These are phyloP conservation scores for Coemansia sp. DNA, from an alignment of 192 early-diverging fungal species.

Conservation along the genomic window DNA sequence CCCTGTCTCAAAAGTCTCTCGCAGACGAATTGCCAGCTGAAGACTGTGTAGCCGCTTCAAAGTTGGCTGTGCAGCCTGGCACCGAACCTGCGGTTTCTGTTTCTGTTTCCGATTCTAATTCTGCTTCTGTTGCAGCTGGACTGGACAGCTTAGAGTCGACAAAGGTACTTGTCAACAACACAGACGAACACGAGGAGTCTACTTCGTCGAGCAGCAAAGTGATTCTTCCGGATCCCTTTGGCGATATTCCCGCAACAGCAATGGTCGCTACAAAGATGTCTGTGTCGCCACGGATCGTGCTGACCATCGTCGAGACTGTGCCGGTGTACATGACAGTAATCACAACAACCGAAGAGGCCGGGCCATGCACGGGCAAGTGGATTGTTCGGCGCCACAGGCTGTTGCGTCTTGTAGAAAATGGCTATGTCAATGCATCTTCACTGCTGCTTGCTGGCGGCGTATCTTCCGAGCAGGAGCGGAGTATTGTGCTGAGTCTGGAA, in stretches of 20 bases:
- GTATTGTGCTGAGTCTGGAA: conserved; percentile 84
- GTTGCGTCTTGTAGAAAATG: conserved; percentile 78
- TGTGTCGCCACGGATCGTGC: conserved; percentile 47
- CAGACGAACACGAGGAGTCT: conserved; percentile 41
- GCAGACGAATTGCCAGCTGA: neutral
- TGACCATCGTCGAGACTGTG: conserved; percentile 56
- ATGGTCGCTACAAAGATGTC: conserved; percentile 50
- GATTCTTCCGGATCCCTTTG: conserved; percentile 48
- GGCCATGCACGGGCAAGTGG: conserved; percentile 38
- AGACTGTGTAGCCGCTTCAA: neutral
- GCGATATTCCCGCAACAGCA: conserved; percentile 41
- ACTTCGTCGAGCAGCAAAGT: conserved; percentile 23
- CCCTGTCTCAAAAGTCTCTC: neutral
- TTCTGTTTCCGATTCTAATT: too few species aligned
- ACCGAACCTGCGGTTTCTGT: too few species aligned
- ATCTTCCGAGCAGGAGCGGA: conserved; percentile 77
- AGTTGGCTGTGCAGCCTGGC: neutral
- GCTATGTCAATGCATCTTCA: conserved; percentile 83
- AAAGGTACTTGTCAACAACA: conserved; percentile 26
- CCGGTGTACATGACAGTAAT: conserved; percentile 56
- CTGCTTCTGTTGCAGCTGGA: conserved; percentile 2
- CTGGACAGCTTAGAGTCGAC: conserved; percentile 48
- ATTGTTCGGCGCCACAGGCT: conserved; percentile 63
- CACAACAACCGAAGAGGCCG: conserved; percentile 46
- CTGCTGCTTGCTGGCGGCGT: conserved; percentile 86